Base-by-base conservation (phyloP, 805 yeast species). In the Kurtzmaniella fragi region DNA sequence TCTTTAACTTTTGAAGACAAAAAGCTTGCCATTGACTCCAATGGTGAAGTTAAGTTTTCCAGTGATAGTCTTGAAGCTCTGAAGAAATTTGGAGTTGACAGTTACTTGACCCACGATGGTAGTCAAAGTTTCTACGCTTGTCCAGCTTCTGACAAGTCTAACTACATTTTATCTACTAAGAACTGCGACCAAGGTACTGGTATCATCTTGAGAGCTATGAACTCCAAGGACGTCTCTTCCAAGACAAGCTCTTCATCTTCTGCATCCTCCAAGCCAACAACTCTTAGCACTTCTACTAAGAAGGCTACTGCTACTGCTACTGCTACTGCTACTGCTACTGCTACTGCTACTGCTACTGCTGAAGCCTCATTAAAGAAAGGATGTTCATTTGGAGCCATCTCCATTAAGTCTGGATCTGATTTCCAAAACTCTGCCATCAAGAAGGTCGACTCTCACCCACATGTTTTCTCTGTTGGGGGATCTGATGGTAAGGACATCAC, bases 381-480 rank as follows among this genome's bases (percentile, higher is more conserved):
- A 23, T 12, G 12, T 23, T 13, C 13, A 11, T 39, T 42, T 30
- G 41, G 44, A 25, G 38, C 40, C 30, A 20, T 58, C 23, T 31
- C 57, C 30, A 50, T 49, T 32, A 47, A 42, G 37, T 50, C 62
- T 3, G 65, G 64, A 5, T 35, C 59, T 3, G 35, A 45, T 16
- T 52, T 61, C 46, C 60, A 60, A 38, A 42, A 54, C 46, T 35
- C 45, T 7, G 37, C 53, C 2, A 54, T 59, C 46, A 57, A 48
- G 41, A 59, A 59, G 44, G 65, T 56, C 12, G 48, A 42, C 9
- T 42, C 54, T 2, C 64, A 62, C 48, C 56, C 56, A 7, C 64
- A 57, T 36, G 66, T 61, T 2, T 62, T 61, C 42, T 44, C 60
- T 9, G 64, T 62, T 26, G 68, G 65, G 13, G 67, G 66, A 6